phyloP scores from a whole-genome alignment of 495 filamentous ascomycete species.

The Podospora appendiculata region DNA sequence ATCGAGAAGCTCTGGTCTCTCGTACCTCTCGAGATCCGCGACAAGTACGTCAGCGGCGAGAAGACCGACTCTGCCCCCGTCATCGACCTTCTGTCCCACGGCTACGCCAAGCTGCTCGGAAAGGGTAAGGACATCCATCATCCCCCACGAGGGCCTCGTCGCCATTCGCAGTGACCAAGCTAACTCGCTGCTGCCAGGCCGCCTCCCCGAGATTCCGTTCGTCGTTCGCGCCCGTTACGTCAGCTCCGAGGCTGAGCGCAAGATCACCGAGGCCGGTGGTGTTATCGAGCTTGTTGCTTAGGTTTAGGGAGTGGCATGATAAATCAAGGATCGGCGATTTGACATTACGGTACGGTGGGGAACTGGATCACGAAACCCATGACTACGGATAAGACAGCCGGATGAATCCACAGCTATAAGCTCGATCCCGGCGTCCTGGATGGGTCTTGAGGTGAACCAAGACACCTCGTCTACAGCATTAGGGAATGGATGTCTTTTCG shows the following conservation, averaged over 20 bases:
- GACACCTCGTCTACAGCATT: constrained; percentile 24
- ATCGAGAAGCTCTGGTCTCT: constrained; percentile 31
- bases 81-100: constrained; percentile 28
- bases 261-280: constrained; percentile 27
- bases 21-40: constrained; percentile 25
- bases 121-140: constrained; percentile 17
- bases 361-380: constrained; percentile 19
- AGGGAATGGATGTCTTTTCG: constrained; percentile 29
- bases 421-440: constrained; percentile 26
- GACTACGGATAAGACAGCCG: constrained; percentile 17
- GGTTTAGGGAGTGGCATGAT: constrained; percentile 13
- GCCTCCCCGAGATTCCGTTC: constrained; percentile 26
- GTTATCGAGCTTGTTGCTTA: constrained; percentile 28
- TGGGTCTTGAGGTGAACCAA: constrained; percentile 20
- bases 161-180: not conserved
- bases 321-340: constrained; percentile 27
- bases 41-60: constrained; percentile 24
- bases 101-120: constrained; percentile 29
- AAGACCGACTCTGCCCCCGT: constrained; percentile 27
- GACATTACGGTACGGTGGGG: constrained; percentile 26
- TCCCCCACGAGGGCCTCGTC: not conserved
- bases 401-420: constrained; percentile 17
- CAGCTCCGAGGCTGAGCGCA: constrained; percentile 29
- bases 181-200: constrained; percentile 10
- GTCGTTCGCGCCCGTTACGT: constrained; percentile 27